These are phyloP conservation scores for Chrysanthemum seticuspe DNA, from an alignment of 129 eudicot genomes.

Conservation along the genomic window DNA sequence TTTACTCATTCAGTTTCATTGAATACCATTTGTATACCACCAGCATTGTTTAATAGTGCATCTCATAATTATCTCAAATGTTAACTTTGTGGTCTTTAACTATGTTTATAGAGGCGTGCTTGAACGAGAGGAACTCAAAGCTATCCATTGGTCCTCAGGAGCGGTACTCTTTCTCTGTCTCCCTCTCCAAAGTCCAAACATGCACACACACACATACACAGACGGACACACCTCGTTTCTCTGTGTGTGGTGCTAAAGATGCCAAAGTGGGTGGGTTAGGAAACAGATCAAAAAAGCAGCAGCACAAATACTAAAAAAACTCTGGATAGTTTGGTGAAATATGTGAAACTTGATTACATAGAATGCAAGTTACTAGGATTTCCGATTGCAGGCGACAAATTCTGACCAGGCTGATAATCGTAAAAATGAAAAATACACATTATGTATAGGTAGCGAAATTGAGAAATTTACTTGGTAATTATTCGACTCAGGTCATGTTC, in stretches of 20 bases:
- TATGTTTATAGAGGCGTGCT: constrained; percentile 55
- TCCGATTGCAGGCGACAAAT: constrained; percentile 44
- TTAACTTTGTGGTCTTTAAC: constrained; percentile 35
- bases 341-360: no score
- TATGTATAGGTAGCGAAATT: no score
- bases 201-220: not conserved
- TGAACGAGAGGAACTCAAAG: constrained; percentile 73
- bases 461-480: no score
- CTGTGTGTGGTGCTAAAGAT: not conserved
- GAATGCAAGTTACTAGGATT: no score
- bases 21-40: not conserved
- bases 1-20: not conserved
- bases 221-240: not conserved
- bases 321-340: no score
- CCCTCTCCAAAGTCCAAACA: not conserved
- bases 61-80: not conserved
- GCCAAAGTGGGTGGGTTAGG: not conserved
- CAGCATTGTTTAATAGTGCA: constrained; percentile 1
- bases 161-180: constrained; percentile 41
- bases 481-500: no score
- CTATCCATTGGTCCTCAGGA: constrained; percentile 79
- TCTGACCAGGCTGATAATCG: constrained; percentile 65
- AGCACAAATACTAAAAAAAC: no score
- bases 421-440: no score
- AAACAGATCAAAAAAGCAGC: no score